A percentile compares a stretch with the other conserved stretches of the same genome.
Evolutionary conservation across 805 yeast species (phyloP).

Genomic region (Myxozyma sirexii): DNA sequence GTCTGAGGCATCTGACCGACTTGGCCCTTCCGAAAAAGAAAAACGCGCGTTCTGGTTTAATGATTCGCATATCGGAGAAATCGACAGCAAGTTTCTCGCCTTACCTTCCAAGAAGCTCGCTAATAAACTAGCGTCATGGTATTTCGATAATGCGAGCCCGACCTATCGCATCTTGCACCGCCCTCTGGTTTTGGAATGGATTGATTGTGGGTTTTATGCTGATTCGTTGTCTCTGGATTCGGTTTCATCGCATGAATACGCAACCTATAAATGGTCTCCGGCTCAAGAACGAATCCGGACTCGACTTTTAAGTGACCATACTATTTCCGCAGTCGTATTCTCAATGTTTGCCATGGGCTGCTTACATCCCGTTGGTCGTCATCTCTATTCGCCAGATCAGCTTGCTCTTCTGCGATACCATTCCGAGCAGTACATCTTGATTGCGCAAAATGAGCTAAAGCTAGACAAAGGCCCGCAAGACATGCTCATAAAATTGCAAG

Average conservation of each 20-base stretch:
- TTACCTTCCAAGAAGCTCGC: conserved; percentile 25
- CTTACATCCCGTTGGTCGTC: conserved; percentile 19
- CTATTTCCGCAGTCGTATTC: conserved; percentile 24
- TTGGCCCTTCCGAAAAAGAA: neutral
- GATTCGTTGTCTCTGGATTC: conserved; percentile 11
- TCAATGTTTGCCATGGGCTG: conserved; percentile 27
- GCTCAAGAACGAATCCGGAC: conserved; percentile 5
- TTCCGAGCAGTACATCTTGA: conserved; percentile 15
- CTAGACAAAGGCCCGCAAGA: conserved; percentile 7
- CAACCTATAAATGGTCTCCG: neutral
- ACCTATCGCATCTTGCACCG: conserved; percentile 30
- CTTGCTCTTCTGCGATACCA: conserved; percentile 10
- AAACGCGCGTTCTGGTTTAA: conserved; percentile 5
- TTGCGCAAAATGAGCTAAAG: conserved; percentile 25
- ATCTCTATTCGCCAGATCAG: neutral
- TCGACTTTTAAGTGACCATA: conserved; percentile 13
- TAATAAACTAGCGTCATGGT: conserved; percentile 17
- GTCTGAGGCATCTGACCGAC: neutral
- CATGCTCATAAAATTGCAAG: conserved; percentile 19
- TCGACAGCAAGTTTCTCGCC: conserved; percentile 22
- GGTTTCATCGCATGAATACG: neutral
- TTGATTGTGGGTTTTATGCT: conserved; percentile 26
- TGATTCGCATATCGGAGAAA: conserved; percentile 13
- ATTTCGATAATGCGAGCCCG: conserved; percentile 29
- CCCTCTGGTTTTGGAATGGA: conserved; percentile 26